Evolutionary conservation across 805 yeast species (phyloP).

Genomic region (Isabelozyma rhagii): DNA sequence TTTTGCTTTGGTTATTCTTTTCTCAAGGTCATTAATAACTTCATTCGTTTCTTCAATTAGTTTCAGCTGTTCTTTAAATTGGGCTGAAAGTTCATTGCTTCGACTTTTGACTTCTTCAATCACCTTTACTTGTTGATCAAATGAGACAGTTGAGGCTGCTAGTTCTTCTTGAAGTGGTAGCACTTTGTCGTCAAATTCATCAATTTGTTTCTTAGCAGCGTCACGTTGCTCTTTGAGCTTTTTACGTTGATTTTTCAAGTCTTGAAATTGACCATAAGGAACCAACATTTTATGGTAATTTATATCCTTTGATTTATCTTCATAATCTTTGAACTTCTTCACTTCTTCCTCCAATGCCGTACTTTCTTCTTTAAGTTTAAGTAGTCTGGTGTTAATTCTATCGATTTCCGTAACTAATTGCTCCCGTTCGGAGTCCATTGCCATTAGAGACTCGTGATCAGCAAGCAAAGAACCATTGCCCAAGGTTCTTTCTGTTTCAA

Average conservation of each 20-base stretch:
- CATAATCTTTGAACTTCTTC: constrained; percentile 41
- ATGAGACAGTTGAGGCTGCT: background rate
- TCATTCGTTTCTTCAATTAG: constrained; percentile 3
- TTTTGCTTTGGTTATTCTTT: background rate
- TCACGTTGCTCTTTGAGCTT: constrained; percentile 33
- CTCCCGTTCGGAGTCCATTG: constrained; percentile 42
- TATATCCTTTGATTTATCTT: constrained; percentile 40
- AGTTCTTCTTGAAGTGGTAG: constrained; percentile 18
- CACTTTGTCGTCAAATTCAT: constrained; percentile 17
- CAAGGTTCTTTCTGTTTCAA: constrained; percentile 79
- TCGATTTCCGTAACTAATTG: constrained; percentile 22
- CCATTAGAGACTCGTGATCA: constrained; percentile 56
- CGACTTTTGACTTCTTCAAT: background rate
- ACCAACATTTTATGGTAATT: constrained; percentile 35
- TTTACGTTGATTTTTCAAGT: constrained; percentile 29
- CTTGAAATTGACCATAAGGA: constrained; percentile 40
- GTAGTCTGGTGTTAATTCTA: constrained; percentile 25
- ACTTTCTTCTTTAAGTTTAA: constrained; percentile 32
- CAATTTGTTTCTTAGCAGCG: constrained; percentile 29
- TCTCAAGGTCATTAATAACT: constrained; percentile 2
- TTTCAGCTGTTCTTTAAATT: constrained; percentile 1
- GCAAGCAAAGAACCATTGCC: constrained; percentile 56
- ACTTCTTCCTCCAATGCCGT: constrained; percentile 45
- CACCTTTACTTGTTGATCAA: background rate
- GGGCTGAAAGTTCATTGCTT: background rate